Conservation (phyloP, 2,329 filamentous ascomycete genomes). For the Aschersonia sp. region DNA sequence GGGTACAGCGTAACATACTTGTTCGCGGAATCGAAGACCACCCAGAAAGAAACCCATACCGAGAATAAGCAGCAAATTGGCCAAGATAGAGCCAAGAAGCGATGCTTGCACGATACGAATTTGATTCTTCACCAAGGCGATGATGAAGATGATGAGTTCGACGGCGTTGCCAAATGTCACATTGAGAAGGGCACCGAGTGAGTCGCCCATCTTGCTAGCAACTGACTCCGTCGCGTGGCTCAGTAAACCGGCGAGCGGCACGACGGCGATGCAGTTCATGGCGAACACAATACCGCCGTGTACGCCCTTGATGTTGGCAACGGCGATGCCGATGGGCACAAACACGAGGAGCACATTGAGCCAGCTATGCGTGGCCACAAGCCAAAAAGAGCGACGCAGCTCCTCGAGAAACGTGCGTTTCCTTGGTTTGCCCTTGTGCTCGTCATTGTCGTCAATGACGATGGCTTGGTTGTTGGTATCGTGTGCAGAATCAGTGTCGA, state of each 20-base stretch:
- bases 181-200: constrained; percentile 58
- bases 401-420: constrained; percentile 32
- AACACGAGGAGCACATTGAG: constrained; percentile 66
- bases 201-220: constrained; percentile 57
- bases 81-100: constrained; percentile 74
- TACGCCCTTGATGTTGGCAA: constrained; percentile 36
- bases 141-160: constrained; percentile 58
- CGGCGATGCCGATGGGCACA: constrained; percentile 61
- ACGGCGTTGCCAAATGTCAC: constrained; percentile 70
- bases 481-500: constrained; percentile 6
- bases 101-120: constrained; percentile 89
- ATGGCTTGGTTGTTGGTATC: constrained; percentile 10
- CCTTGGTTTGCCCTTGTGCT: constrained; percentile 7
- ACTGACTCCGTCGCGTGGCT: constrained; percentile 64
- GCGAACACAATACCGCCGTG: constrained; percentile 52
- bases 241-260: constrained; percentile 58
- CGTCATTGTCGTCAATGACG: constrained; percentile 11
- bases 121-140: constrained; percentile 35
- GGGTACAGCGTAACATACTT: constrained; percentile 29
- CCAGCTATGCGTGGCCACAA: constrained; percentile 57
- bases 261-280: constrained; percentile 62
- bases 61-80: constrained; percentile 75
- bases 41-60: constrained; percentile 86
- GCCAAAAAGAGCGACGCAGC: constrained; percentile 33
- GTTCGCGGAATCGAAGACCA: constrained; percentile 74